A percentile compares a stretch with the other conserved stretches of the same genome.
These are phyloP conservation scores for Penicillium tannophilum DNA, from an alignment of 495 filamentous ascomycete species.

Conservation along the genomic window DNA sequence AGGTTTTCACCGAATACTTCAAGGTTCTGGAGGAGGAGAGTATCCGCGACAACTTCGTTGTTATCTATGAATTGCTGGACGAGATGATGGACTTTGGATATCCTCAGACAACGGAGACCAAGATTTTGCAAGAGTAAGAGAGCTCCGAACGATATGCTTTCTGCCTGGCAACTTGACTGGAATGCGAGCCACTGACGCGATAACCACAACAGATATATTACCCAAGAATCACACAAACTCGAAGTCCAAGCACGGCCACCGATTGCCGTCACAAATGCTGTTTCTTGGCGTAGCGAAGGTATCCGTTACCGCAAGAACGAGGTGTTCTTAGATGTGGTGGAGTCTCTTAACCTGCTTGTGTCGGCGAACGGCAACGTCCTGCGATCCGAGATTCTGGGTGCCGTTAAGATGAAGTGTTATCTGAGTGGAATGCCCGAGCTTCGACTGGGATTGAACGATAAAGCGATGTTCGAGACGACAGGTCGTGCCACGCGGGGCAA, in stretches of 20 bases:
- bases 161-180: background rate
- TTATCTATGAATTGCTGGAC: conserved; percentile 98
- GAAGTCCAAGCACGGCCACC: conserved; percentile 99
- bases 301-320: conserved; percentile 99
- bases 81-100: conserved; percentile 99
- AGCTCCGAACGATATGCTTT: background rate
- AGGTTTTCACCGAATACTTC: conserved; percentile 99
- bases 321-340: conserved; percentile 96
- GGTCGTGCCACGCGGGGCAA: conserved; percentile 94
- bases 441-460: conserved; percentile 94
- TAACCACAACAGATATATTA: conserved; percentile 74
- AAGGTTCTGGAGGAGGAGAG: conserved; percentile 99
- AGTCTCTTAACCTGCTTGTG: conserved; percentile 95
- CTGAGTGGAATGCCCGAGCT: conserved; percentile 98
- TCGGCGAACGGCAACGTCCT: conserved; percentile 94
- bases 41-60: conserved; percentile 98
- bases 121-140: conserved; percentile 91
- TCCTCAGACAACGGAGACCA: conserved; percentile 97
- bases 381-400: conserved; percentile 94
- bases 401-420: conserved; percentile 99
- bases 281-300: conserved; percentile 96
- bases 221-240: conserved; percentile 98
- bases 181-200: background rate
- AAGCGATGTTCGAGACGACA: conserved; percentile 99
- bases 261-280: conserved; percentile 97